Evolutionary conservation across 2,329 filamentous ascomycete genomes (phyloP).

Genomic region (Pestalotiopsis sp.): DNA sequence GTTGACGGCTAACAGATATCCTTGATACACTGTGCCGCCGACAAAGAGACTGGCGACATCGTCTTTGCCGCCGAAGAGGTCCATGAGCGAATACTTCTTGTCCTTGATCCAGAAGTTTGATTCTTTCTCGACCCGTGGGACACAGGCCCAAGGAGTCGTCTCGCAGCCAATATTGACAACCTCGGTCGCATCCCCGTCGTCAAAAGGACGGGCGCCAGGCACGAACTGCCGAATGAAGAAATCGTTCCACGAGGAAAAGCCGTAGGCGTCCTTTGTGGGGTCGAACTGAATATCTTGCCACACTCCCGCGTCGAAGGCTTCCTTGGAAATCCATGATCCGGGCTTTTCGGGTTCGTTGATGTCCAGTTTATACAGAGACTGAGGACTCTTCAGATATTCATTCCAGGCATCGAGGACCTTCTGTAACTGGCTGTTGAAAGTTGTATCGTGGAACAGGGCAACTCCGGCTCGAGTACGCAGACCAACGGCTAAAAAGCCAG

Average conservation of each 20-base stretch:
- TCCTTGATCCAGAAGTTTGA: background rate
- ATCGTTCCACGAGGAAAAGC: background rate
- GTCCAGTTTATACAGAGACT: background rate
- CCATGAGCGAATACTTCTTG: background rate
- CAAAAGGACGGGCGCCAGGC: background rate
- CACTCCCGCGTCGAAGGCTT: background rate
- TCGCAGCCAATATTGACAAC: background rate
- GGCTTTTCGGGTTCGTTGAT: background rate
- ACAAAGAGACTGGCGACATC: background rate
- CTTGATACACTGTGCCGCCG: background rate
- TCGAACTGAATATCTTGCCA: background rate
- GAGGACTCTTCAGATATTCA: background rate
- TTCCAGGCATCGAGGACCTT: background rate
- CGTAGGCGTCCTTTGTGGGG: background rate
- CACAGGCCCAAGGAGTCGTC: background rate
- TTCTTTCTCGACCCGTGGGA: background rate
- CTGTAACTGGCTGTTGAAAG: background rate
- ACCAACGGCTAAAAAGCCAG: background rate
- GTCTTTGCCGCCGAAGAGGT: background rate
- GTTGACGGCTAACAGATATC: background rate
- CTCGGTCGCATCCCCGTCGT: background rate
- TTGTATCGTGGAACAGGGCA: background rate
- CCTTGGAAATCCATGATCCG: background rate
- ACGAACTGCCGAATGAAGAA: background rate
- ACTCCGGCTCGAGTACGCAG: background rate